phyloP scores from a whole-genome alignment of 1,284 basidiomycete genomes.

The Puccinia coronata region DNA sequence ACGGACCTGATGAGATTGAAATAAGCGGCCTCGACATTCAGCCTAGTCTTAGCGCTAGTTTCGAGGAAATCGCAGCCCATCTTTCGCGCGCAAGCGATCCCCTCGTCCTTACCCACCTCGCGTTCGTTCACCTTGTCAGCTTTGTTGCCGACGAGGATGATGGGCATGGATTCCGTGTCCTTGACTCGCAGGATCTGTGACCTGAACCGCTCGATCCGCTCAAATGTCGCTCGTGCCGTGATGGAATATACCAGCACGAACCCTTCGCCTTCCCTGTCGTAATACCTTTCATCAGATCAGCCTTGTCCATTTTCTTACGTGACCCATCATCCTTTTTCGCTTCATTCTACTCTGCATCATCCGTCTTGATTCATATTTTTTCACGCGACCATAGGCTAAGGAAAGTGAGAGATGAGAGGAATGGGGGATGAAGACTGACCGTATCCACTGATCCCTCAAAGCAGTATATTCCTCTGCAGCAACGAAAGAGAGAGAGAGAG shows the following conservation, averaged over 20 bases:
- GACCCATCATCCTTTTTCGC: not conserved
- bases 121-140: constrained; percentile 57
- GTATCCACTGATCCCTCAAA: constrained; percentile 57
- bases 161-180: constrained; percentile 57
- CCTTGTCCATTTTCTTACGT: not conserved
- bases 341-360: not conserved
- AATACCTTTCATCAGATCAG: not conserved
- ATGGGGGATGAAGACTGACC: constrained; percentile 6
- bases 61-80: constrained; percentile 58
- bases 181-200: constrained; percentile 57
- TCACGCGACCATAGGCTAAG: not conserved
- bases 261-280: constrained; percentile 55
- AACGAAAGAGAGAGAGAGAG: not conserved
- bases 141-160: constrained; percentile 59
- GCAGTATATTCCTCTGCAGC: constrained; percentile 56
- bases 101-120: constrained; percentile 56
- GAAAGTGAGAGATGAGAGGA: not conserved
- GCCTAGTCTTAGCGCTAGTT: constrained; percentile 57
- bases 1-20: constrained; percentile 55
- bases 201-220: constrained; percentile 56
- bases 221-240: constrained; percentile 56
- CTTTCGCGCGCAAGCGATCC: constrained; percentile 55
- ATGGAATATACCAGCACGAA: constrained; percentile 58
- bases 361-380: not conserved
- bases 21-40: constrained; percentile 58